Evolutionary conservation across 768 basidiomycete species (phyloP).

Genomic region (Daedalea quercina): DNA sequence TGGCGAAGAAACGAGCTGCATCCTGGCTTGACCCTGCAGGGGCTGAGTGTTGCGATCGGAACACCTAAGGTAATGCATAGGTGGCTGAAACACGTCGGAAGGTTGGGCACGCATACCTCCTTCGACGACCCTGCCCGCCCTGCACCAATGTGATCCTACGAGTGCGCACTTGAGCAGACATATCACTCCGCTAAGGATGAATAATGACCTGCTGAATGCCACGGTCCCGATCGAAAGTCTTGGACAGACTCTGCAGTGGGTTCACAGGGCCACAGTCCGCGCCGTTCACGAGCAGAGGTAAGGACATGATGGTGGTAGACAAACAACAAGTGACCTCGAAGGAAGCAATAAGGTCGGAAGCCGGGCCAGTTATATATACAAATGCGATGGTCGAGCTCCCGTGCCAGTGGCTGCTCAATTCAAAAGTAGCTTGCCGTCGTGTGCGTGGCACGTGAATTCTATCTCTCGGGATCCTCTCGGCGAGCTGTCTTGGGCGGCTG

Average conservation of each 20-base stretch:
- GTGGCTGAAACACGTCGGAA: not conserved
- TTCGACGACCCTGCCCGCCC: slow-evolving; percentile 55
- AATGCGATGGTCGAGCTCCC: not conserved
- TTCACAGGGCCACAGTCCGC: slow-evolving; percentile 86
- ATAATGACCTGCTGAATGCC: slow-evolving; percentile 68
- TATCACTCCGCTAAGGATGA: not conserved
- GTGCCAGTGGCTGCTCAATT: not conserved
- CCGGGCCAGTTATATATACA: not conserved
- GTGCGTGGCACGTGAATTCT: not conserved
- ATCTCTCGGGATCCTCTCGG: too few species aligned
- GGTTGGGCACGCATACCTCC: slow-evolving; percentile 38
- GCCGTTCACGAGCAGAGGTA: slow-evolving; percentile 71
- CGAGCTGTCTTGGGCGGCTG: too few species aligned
- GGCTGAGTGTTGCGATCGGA: slow-evolving; percentile 47
- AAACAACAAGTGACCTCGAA: not conserved
- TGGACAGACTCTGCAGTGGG: slow-evolving; percentile 72
- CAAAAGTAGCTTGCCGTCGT: not conserved
- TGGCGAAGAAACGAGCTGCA: slow-evolving; percentile 63
- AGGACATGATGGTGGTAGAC: slow-evolving; percentile 44
- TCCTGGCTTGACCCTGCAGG: slow-evolving; percentile 48
- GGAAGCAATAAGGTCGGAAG: not conserved
- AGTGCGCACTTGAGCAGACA: not conserved
- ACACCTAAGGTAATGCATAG: slow-evolving; percentile 37
- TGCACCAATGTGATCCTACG: slow-evolving; percentile 64
- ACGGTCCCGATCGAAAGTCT: slow-evolving; percentile 73